Percentiles rank a stretch among this genome's conserved stretches.
Evolutionary conservation across 1,284 basidiomycete genomes (phyloP).

Genomic region (Pisolithus thermaeus): DNA sequence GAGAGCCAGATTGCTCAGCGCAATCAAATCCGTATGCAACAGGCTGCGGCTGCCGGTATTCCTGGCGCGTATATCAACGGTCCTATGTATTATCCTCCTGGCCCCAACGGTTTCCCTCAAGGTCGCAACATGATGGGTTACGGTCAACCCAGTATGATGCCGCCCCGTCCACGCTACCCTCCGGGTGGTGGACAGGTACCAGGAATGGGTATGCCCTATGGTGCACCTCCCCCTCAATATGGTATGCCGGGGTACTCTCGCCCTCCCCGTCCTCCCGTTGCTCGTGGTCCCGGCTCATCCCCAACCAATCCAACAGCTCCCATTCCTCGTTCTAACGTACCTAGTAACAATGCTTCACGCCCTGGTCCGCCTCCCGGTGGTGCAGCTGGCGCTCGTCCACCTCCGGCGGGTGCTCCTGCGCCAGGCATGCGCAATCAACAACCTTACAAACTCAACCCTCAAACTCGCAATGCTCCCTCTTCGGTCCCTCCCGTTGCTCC

Average conservation of each 20-base stretch:
- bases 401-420: constrained; percentile 39
- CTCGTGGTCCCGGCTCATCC: constrained; percentile 53
- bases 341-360: not conserved
- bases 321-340: constrained; percentile 45
- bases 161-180: constrained; percentile 79
- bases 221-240: constrained; percentile 60
- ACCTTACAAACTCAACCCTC: constrained; percentile 37
- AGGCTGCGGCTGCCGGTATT: constrained; percentile 81
- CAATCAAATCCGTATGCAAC: constrained; percentile 92
- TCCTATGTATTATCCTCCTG: constrained; percentile 86
- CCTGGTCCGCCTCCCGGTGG: constrained; percentile 45
- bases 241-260: constrained; percentile 59
- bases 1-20: constrained; percentile 98
- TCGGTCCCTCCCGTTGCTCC: constrained; percentile 32
- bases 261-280: constrained; percentile 44
- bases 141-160: constrained; percentile 80
- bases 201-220: constrained; percentile 73
- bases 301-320: constrained; percentile 57
- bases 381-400: constrained; percentile 31
- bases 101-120: constrained; percentile 70
- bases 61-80: constrained; percentile 81
- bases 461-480: constrained; percentile 36
- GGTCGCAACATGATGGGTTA: constrained; percentile 83
- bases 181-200: constrained; percentile 58
- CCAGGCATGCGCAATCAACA: constrained; percentile 32